Percentiles rank a stretch among this genome's conserved stretches.
Conservation (phyloP, 345 rosid genomes). For the Linum lewisii region DNA sequence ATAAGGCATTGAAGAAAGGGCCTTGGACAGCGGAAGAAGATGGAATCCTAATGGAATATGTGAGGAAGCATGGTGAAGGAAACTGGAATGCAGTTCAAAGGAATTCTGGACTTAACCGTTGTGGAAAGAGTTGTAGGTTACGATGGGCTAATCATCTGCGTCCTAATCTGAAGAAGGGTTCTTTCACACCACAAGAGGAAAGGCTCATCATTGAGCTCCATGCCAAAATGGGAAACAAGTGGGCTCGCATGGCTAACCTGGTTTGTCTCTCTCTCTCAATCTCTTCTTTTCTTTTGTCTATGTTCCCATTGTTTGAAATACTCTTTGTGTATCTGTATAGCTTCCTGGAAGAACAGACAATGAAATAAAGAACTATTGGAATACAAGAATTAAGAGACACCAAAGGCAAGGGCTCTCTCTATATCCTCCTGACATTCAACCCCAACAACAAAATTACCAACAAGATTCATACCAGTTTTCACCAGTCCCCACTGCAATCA, state of each 20-base stretch:
- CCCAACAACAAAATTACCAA: neutral
- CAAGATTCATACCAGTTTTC: neutral
- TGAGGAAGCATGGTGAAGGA: slow-evolving; percentile 3
- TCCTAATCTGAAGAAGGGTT: slow-evolving; percentile 2
- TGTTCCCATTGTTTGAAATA: neutral
- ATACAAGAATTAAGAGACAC: slow-evolving; percentile 3
- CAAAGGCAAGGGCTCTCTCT: neutral
- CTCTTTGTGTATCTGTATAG: neutral
- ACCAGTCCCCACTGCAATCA: neutral
- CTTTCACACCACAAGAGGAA: slow-evolving; percentile 1
- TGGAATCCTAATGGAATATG: neutral
- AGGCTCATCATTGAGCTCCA: neutral
- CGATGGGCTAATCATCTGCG: neutral
- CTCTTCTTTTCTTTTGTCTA: neutral
- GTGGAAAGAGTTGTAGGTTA: slow-evolving; percentile 1
- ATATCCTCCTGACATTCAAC: neutral
- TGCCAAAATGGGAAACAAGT: slow-evolving; percentile 1
- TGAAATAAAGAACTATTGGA: slow-evolving; percentile 5
- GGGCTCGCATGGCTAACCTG: slow-evolving; percentile 4
- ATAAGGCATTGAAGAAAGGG: neutral
- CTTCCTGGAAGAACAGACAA: slow-evolving; percentile 8
- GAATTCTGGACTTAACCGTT: neutral
- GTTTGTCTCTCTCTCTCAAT: neutral
- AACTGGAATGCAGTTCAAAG: slow-evolving; percentile 2
- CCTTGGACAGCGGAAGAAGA: slow-evolving; percentile 1